Base-by-base conservation (phyloP, 2,329 filamentous ascomycete genomes). In the Sclerotinia nivalis region DNA sequence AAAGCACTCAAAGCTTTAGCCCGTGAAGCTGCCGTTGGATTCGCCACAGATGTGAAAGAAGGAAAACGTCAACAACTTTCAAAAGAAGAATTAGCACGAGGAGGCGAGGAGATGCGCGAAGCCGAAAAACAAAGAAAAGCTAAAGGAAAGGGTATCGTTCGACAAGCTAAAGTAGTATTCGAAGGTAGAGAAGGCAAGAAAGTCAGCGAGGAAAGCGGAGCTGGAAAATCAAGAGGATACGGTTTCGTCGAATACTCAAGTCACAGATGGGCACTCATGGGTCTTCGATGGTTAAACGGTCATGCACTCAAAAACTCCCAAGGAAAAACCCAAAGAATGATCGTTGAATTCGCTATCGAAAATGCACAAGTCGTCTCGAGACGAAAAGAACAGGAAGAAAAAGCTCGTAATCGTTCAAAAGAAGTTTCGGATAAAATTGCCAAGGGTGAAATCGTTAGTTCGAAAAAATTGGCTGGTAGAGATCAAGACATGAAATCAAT, bases 261-360 rank as follows among this genome's bases (percentile, higher is more conserved):
- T 43, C 96, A 99, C 78, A 91, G 96, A 64, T 95, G 91, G 84
- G 96, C 96, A 20, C 85, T 99, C 52, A 98, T 98, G 93, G 96
- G 93, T 34, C 84, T 99, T 72, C 87, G 96, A 60, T 98, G 93
- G 89, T 85, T 99, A 70, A 99, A 99, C 79, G 94, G 95, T 1
- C 90, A 87, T 71, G 82, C 87, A 45, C 75, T 88, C 25, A 83
- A 86, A 76, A 87, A 85, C 73, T 81, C 83, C 34, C 81, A 86
- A 67, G 93, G 96, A 73, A 93, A 91, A 81, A 95, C 93, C 79
- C 94, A 96, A 81, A 87, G 96, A 18, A 82, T 99, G 66, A 93
- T 99, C 77, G 95, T 95, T 50, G 96, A 99, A 80, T 99, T 99
- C 79, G 93, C 96, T 28, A 97, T 99, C 79, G 96, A 99, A 82